Percentiles rank a stretch among this genome's conserved stretches.
These are phyloP conservation scores for Moesziomyces parantarcticus DNA, from an alignment of 1,284 basidiomycete genomes.

Conservation along the genomic window DNA sequence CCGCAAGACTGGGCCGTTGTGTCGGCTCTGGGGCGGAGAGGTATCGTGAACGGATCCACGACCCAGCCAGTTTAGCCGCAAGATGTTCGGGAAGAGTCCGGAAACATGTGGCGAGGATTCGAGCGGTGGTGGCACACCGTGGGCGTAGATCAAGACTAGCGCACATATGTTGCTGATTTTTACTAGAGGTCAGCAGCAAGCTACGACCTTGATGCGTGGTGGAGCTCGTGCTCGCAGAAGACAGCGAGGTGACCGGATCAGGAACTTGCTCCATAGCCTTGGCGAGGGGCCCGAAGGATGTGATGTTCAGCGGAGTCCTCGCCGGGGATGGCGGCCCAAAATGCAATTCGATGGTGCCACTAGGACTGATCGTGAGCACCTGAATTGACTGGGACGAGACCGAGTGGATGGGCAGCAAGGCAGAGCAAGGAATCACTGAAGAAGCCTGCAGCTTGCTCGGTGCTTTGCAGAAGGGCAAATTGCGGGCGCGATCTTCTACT, in stretches of 20 bases:
- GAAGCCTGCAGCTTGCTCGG: constrained; percentile 17
- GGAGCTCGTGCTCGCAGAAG: neutral
- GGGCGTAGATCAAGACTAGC: constrained; percentile 20
- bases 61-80: constrained; percentile 8
- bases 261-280: neutral
- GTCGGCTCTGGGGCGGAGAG: neutral
- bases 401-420: constrained; percentile 3
- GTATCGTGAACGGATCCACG: constrained; percentile 28
- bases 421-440: constrained; percentile 5
- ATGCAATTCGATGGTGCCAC: constrained; percentile 16
- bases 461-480: constrained; percentile 29
- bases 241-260: neutral
- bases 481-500: constrained; percentile 2
- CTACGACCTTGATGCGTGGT: neutral
- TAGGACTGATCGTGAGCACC: constrained; percentile 7
- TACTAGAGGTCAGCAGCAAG: constrained; percentile 6
- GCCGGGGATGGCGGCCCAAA: constrained; percentile 28
- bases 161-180: neutral
- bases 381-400: constrained; percentile 15
- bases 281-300: constrained; percentile 9
- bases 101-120: constrained; percentile 9
- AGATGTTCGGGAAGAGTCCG: constrained; percentile 11
- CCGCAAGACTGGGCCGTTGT: constrained; percentile 5
- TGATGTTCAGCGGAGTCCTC: constrained; percentile 17
- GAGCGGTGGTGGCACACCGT: constrained; percentile 10